Evolutionary conservation across 2,329 filamentous ascomycete species (phyloP), one percentile per base, ranked within the genome.

Genomic region (Fusarium floridanum): DNA sequence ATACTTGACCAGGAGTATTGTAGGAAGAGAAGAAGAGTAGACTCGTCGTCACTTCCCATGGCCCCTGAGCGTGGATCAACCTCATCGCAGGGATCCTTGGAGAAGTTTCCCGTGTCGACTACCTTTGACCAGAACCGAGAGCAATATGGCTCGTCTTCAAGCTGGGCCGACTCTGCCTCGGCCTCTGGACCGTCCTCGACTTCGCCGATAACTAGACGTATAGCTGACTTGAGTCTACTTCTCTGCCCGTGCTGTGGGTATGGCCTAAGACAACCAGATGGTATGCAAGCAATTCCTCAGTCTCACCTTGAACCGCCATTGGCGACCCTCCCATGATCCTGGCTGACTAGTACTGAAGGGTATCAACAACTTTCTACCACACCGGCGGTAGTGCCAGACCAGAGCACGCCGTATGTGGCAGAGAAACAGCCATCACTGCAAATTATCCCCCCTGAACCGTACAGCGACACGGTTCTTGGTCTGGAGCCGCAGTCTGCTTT

Each of bases 231-330:
- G 56, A 76, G 73, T 17, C 60, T 76, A 29, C 64, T 80, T 17
- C 64, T 82, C 17, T 84, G 81, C 63, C 78, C 80, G 24, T 80
- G 78, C 61, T 84, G 83, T 68, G 77, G 78, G n/a, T 72, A 76
- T 61, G 69, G 74, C 27, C 69, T 77, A 57, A 76, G 76, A 64
- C 76, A 78, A 12, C 59, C 76, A n/a, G 78, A 81, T 59, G 80
- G 83, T 85, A 78, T 61, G 82, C 24, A 34, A 16, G 36, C 20
- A 17, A 9, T 16, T 24, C 60, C 67, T 62, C 6, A n/a, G 41
- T 27, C 67, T 60, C 50, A 34, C 22, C 17, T 37, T 41, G 55
- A 48, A n/a, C 41, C 43, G 32, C 6, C 48, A 61, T 48, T 27
- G 22, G 57, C 12, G 22, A 27, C 36, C 22, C 14, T 29, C 32